Base-by-base conservation (phyloP, 495 filamentous ascomycete species). In the Hypoxylon cercidicola region DNA sequence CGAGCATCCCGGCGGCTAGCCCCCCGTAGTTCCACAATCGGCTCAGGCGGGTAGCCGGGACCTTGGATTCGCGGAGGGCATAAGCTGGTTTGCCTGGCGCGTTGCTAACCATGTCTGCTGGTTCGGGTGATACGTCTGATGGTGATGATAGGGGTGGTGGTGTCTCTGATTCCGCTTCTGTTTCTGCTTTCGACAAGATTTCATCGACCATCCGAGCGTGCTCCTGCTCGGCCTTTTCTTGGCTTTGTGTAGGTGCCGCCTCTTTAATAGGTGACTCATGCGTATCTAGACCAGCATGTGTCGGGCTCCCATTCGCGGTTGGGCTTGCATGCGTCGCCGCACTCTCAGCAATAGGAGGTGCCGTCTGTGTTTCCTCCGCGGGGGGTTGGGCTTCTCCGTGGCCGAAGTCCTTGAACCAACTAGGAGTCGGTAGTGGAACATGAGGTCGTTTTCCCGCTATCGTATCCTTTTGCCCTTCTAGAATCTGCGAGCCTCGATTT, bases 11-110 rank as follows among this genome's bases (percentile, higher is more conserved):
- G 0, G 92, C 92, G 25, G 92, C 95, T 4, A 99, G 81, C 0
- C 96, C 93, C 54, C 92, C 86, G 75, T 98, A 99, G 72, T 98
- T 94, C 90, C 94, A 97, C 12, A 99, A 74, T 56, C 95, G 82
- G 20, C 93, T 88, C 37, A 99, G 72, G 1, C 95, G 88, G 19
- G 92, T 90, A 4, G 95, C 92, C 9, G 95, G 95, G 1, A 99
- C 93, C 57, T 88, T 88, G 21, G 95, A 98, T 69, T 97, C 93
- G 48, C 88, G 84, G 78, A 98, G 89, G 64, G 90, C 78, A 73
- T 95, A 96, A 3, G 75, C 54, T 19, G 66, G 40, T 40, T 49
- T 60, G 16, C 56, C 30, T 13, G 49, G 20, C 46, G 60, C 62
- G 43, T 69, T 47, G 57, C 44, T 51, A 21, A 56, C 34, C 41